These are phyloP conservation scores for Pseudoscleropodium purum DNA, from an alignment of 225 moss, liverwort and hornwort species.

Conservation along the genomic window DNA sequence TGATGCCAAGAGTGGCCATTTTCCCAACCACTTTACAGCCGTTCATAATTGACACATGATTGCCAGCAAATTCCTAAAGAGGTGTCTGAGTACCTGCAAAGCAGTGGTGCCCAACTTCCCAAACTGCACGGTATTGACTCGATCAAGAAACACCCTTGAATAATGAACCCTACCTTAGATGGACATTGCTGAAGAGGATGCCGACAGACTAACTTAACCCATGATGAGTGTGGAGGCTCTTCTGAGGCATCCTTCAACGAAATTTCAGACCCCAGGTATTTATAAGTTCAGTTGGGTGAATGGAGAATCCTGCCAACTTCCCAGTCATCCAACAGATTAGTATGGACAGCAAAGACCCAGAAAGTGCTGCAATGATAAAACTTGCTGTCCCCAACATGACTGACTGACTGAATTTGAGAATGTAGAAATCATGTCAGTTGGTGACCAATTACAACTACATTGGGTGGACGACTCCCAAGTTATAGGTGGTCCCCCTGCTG, in stretches of 20 bases:
- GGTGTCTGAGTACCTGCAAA: neutral
- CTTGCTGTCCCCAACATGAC: neutral
- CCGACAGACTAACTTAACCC: neutral
- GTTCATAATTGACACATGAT: neutral
- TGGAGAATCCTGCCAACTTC: conserved; percentile 16
- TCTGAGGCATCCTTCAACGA: neutral
- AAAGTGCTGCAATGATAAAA: neutral
- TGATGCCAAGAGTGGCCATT: neutral
- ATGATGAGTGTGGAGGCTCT: neutral
- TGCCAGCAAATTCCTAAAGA: neutral
- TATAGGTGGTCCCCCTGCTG: neutral
- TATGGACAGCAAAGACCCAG: neutral
- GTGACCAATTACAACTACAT: neutral
- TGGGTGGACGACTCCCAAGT: neutral
- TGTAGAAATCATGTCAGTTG: neutral
- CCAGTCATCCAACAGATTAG: conserved; percentile 9
- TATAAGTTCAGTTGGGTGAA: neutral
- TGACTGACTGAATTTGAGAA: neutral
- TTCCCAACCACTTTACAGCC: neutral
- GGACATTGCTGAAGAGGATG: neutral
- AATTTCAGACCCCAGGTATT: neutral
- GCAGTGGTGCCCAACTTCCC: neutral
- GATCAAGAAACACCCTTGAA: neutral
- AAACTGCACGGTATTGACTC: neutral
- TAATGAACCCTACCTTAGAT: neutral